phyloP scores from a whole-genome alignment of 805 yeast species.

The Monosporozyma servazzii region DNA sequence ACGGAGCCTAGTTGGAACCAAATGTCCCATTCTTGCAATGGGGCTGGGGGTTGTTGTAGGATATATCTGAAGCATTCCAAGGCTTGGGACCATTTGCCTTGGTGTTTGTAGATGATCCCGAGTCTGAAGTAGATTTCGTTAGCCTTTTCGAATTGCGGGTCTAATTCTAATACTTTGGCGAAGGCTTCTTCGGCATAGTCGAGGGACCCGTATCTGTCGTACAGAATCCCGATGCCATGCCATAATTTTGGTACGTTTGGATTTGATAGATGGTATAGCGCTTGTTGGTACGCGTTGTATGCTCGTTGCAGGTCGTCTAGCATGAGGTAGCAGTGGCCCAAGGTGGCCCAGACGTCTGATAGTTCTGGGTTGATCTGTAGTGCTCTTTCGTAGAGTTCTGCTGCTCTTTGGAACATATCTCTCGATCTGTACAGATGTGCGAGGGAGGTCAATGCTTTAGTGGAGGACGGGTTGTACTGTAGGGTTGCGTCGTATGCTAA shows the following conservation, averaged over 20 bases:
- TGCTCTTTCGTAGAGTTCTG: constrained; percentile 86
- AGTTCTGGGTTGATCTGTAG: constrained; percentile 72
- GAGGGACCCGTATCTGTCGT: constrained; percentile 90
- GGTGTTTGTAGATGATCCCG: constrained; percentile 95
- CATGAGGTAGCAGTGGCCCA: constrained; percentile 96
- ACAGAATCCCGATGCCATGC: constrained; percentile 97
- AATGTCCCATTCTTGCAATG: constrained; percentile 91
- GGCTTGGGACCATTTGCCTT: constrained; percentile 75
- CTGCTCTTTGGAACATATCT: constrained; percentile 88
- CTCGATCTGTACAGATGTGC: constrained; percentile 84
- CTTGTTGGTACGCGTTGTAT: constrained; percentile 93
- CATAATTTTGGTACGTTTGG: constrained; percentile 94
- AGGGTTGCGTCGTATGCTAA: constrained; percentile 82
- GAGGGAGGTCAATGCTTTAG: constrained; percentile 73
- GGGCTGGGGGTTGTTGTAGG: constrained; percentile 84
- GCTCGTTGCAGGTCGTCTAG: constrained; percentile 93
- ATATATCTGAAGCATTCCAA: constrained; percentile 93
- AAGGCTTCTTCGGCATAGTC: constrained; percentile 99
- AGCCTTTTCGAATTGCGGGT: constrained; percentile 92
- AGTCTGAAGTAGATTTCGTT: constrained; percentile 92
- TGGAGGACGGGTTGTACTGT: constrained; percentile 75
- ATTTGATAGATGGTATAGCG: constrained; percentile 79
- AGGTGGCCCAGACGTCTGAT: constrained; percentile 94
- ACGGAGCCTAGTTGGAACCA: constrained; percentile 99
- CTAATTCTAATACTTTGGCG: constrained; percentile 89